A percentile compares a stretch with the other conserved stretches of the same genome.
Evolutionary conservation across 192 early-diverging fungal species (phyloP).

Genomic region (Entrophospora sp.): DNA sequence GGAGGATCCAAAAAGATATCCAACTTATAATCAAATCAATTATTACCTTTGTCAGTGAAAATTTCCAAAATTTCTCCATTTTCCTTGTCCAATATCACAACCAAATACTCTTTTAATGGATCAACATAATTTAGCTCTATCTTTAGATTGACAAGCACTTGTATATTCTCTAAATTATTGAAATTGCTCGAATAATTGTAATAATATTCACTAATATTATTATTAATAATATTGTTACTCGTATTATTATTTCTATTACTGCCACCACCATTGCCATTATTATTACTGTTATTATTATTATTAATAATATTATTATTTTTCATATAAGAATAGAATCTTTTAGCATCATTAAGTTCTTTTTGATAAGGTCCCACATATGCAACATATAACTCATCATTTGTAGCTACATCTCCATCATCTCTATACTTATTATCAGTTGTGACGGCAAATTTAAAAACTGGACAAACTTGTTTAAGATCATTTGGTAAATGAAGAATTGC

Average conservation of each 20-base stretch:
- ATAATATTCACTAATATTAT: neutral
- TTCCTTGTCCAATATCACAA: neutral
- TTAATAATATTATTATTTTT: neutral
- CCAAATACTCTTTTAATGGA: constrained; percentile 17
- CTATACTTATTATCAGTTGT: no score
- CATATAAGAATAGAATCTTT: neutral
- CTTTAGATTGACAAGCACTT: neutral
- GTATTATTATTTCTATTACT: neutral
- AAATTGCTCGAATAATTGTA: neutral
- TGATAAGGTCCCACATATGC: neutral
- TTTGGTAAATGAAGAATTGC: neutral
- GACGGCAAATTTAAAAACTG: neutral
- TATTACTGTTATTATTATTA: neutral
- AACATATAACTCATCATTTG: neutral
- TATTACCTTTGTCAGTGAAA: neutral
- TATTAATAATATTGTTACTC: neutral
- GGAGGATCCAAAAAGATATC: neutral
- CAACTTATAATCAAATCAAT: neutral
- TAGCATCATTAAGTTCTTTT: neutral
- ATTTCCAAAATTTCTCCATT: constrained; percentile 2
- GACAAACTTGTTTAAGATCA: neutral
- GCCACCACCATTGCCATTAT: neutral
- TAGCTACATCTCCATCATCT: no score
- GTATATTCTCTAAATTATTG: neutral
- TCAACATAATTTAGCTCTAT: constrained; percentile 11